Evolutionary conservation across 2,329 filamentous ascomycete genomes (phyloP).

Genomic region (Trichoderma semiorbis): DNA sequence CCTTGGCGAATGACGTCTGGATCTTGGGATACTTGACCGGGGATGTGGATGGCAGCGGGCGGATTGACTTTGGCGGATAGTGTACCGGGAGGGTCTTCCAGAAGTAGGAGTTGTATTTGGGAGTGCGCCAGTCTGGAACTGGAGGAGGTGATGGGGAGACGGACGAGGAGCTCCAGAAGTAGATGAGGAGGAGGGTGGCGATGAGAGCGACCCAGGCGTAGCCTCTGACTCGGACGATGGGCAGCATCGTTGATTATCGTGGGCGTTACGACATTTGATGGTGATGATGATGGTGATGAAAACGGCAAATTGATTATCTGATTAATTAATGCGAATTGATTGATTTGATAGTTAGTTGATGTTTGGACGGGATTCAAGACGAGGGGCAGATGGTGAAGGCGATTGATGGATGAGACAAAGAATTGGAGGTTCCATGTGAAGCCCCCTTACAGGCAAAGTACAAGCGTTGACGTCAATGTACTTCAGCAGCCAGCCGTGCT

Average conservation of each 20-base stretch:
- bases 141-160: neutral
- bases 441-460: neutral
- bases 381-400: neutral
- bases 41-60: slow-evolving; percentile 29
- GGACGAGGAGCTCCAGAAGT: neutral
- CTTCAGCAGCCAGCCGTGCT: neutral
- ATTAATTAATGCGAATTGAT: no score
- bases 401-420: neutral
- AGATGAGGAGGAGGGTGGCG: slow-evolving; percentile 4
- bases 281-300: neutral
- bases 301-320: neutral
- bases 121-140: slow-evolving; percentile 20
- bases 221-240: neutral
- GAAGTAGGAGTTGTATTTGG: slow-evolving; percentile 27
- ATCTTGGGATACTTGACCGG: slow-evolving; percentile 32
- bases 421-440: neutral
- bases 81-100: slow-evolving; percentile 29
- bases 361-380: neutral
- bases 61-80: slow-evolving; percentile 29
- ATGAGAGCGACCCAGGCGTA: slow-evolving; percentile 14
- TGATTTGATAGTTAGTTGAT: neutral
- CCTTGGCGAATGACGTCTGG: slow-evolving; percentile 30
- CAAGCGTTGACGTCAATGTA: neutral
- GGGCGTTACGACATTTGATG: neutral
- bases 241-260: neutral